Evolutionary conservation across 2,329 filamentous ascomycete genomes (phyloP), one percentile per base, ranked within the genome.

Genomic region (Beauveria rudraprayagi): DNA sequence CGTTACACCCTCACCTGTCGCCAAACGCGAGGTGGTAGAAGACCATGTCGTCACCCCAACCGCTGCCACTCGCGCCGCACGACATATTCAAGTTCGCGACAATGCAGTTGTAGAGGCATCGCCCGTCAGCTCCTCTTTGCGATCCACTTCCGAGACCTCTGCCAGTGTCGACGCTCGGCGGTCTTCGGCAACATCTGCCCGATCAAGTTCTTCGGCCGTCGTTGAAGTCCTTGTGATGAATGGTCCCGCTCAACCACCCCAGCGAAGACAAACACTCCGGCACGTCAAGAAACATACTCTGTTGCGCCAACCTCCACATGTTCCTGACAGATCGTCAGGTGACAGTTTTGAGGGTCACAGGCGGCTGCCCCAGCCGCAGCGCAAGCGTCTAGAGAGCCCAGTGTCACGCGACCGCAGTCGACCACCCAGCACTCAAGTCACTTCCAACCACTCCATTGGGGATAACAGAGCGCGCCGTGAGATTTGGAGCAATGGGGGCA

Each of bases 171-270:
- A 82, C 54, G 66, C 75, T 8, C 77, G 75, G 60, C 77, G 82
- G 43, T 76, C 78, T 26, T 86, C 84, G 8, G 76, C 76, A 14
- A 77, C 82, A 67, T 86, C 83, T 7, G 77, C 77, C 2, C 80
- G 74, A 61, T 86, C 83, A 19, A 78, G 75, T 1, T 74, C 77
- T 2, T 85, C 84, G 17, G 83, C 83, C 0, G 76, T 85, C 4
- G 76, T 86, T 10, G 83, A 83, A 67, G 83, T 83, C 4, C 76
- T 84, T 51, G 71, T 86, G 41, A 74, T 86, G n/a, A 80, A 83
- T 47, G 73, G 73, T 1, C 67, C 70, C 5, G 73, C 71, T 5
- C 78, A 75, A 56, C 77, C 77, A 51, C 61, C 48, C 1, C 78
- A 75, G 61, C 79, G 80, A 28, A 78, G 75, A 61, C 79, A 79